These are phyloP conservation scores for Aspergillus aculeatus DNA, from an alignment of 2,329 filamentous ascomycete genomes.

Conservation along the genomic window DNA sequence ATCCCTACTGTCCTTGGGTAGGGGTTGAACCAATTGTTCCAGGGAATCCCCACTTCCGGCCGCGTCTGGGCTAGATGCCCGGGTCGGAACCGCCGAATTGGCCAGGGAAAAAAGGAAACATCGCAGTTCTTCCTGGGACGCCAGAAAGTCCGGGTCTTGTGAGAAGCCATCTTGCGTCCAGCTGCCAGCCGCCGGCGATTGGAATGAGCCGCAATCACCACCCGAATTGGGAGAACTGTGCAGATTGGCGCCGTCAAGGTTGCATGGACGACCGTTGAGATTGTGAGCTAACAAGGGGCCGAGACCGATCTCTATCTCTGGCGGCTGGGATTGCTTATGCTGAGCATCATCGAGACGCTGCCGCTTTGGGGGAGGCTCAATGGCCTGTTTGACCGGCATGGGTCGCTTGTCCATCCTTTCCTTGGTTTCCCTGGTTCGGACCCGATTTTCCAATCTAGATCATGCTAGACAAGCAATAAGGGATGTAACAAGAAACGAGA, in stretches of 20 bases:
- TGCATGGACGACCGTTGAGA: background rate
- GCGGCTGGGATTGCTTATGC: background rate
- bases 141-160: constrained; percentile 46
- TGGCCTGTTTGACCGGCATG: background rate
- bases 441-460: background rate
- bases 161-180: constrained; percentile 32
- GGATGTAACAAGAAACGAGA: background rate
- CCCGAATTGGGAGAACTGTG: constrained; percentile 3
- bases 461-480: background rate
- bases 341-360: background rate
- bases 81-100: constrained; percentile 45
- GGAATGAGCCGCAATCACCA: background rate
- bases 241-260: background rate
- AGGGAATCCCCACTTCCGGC: constrained; percentile 9
- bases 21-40: background rate
- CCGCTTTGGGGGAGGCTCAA: constrained; percentile 13
- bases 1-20: background rate
- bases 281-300: background rate
- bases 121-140: constrained; percentile 48
- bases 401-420: background rate
- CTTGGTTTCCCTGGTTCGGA: background rate
- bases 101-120: constrained; percentile 47
- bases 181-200: constrained; percentile 11
- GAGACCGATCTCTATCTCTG: background rate
- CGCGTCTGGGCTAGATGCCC: constrained; percentile 37